A percentile compares a stretch with the other conserved stretches of the same genome.
Conservation (phyloP, 257 asterid species). For the Lithospermum erythrorhizon region DNA sequence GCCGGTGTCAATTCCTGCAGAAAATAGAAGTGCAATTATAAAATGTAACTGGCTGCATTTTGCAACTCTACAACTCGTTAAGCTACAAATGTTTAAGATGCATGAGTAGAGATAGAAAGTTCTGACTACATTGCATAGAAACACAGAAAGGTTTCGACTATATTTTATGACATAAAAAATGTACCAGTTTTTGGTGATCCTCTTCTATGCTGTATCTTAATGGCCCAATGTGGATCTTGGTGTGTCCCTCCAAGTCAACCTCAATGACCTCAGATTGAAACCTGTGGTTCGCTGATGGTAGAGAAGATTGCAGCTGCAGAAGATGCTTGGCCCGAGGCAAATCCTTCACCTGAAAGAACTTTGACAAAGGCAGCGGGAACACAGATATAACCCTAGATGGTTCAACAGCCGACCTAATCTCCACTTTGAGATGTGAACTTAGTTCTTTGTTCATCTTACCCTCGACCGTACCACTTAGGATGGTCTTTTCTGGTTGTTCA, state of each 20-base stretch:
- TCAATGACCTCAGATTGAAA: constrained; percentile 70
- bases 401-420: constrained; percentile 56
- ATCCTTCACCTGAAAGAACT: constrained; percentile 91
- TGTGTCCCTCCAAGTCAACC: constrained; percentile 62
- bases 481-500: constrained; percentile 76
- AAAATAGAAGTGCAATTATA: neutral
- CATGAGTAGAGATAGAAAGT: too few species aligned
- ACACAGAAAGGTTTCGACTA: neutral
- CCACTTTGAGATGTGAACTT: constrained; percentile 58
- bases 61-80: neutral
- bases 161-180: constrained; percentile 3
- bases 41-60: neutral
- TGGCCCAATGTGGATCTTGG: constrained; percentile 73
- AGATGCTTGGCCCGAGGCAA: constrained; percentile 81
- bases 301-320: constrained; percentile 61
- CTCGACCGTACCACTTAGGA: constrained; percentile 82
- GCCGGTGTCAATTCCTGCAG: constrained; percentile 79
- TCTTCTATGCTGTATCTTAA: constrained; percentile 48
- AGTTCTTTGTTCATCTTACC: constrained; percentile 59
- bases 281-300: constrained; percentile 39
- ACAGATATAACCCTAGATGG: constrained; percentile 58
- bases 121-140: neutral
- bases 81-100: too few species aligned
- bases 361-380: constrained; percentile 84
- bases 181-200: constrained; percentile 76